A percentile compares a stretch with the other conserved stretches of the same genome.
phyloP scores from a whole-genome alignment of 2,329 filamentous ascomycete genomes.

The Calonectria henricotiae region DNA sequence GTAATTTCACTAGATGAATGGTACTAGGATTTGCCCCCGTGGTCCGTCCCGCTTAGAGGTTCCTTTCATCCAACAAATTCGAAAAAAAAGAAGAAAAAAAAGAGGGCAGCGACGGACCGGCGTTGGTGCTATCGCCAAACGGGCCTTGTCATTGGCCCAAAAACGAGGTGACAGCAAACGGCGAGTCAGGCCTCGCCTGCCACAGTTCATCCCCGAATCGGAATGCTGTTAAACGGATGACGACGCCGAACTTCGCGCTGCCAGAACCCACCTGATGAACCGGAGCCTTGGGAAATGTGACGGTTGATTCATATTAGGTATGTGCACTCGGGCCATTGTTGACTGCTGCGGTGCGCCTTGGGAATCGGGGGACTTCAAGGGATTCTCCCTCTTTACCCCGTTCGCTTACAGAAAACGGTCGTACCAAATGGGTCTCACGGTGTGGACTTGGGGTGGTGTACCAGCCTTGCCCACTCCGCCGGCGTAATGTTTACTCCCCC shows the following conservation, averaged over 20 bases:
- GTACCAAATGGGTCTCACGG: constrained; percentile 11
- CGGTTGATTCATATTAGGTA: constrained; percentile 27
- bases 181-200: constrained; percentile 29
- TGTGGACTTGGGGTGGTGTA: constrained; percentile 3
- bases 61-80: constrained; percentile 17
- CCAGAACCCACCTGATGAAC: constrained; percentile 11
- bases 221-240: constrained; percentile 2
- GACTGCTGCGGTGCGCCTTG: neutral
- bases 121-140: constrained; percentile 2
- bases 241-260: constrained; percentile 21
- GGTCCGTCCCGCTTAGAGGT: constrained; percentile 21
- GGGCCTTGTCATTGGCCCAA: constrained; percentile 23
- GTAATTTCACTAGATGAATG: constrained; percentile 27
- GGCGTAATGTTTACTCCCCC: constrained; percentile 39
- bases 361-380: constrained; percentile 6
- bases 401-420: constrained; percentile 33
- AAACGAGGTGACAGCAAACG: constrained; percentile 33
- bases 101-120: constrained; percentile 1
- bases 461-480: constrained; percentile 39
- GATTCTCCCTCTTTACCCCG: neutral
- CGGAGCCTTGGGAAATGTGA: constrained; percentile 7
- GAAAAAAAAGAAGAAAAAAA: constrained; percentile 19
- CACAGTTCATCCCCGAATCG: constrained; percentile 16
- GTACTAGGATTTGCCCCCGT: constrained; percentile 23
- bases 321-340: constrained; percentile 9